Evolutionary conservation across 352 stramenopile species (phyloP).

Genomic region (Pythium apleroticum): DNA sequence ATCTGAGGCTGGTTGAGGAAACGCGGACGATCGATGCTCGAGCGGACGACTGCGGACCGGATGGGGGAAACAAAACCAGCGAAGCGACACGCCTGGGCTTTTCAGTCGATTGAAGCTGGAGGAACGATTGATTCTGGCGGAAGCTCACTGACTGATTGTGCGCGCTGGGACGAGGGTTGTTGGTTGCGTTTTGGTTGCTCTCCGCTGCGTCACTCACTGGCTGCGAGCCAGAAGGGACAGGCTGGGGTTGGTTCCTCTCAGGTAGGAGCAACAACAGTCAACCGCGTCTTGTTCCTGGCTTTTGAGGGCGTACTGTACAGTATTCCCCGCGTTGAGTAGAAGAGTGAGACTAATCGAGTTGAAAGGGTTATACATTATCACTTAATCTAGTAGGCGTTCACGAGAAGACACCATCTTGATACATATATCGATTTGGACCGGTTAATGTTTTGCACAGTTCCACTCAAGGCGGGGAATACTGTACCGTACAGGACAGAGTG

Average conservation of each 20-base stretch:
- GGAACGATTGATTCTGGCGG: not conserved
- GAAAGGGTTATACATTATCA: too few species aligned
- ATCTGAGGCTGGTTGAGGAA: not conserved
- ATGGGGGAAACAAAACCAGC: not conserved
- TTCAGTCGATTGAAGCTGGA: not conserved
- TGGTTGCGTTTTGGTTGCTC: conserved; percentile 2
- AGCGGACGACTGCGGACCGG: not conserved
- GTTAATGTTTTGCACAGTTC: too few species aligned
- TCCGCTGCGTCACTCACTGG: not conserved
- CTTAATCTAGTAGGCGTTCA: too few species aligned
- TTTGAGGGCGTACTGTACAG: not conserved
- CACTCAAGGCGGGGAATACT: too few species aligned
- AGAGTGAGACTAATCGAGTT: too few species aligned
- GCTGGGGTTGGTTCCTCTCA: not conserved
- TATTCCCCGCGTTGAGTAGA: too few species aligned
- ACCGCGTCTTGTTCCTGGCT: not conserved
- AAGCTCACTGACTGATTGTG: too few species aligned
- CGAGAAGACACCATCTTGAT: too few species aligned
- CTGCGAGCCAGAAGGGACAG: conserved; percentile 21
- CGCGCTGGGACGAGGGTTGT: not conserved
- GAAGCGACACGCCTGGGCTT: not conserved
- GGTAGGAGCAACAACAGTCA: not conserved
- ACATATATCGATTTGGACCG: too few species aligned
- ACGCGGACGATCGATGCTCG: not conserved
- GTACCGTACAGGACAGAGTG: not conserved